Evolutionary conservation across 1,284 basidiomycete species (phyloP), one percentile per base, ranked within the genome.

Genomic region (Trichosporon sp.): DNA sequence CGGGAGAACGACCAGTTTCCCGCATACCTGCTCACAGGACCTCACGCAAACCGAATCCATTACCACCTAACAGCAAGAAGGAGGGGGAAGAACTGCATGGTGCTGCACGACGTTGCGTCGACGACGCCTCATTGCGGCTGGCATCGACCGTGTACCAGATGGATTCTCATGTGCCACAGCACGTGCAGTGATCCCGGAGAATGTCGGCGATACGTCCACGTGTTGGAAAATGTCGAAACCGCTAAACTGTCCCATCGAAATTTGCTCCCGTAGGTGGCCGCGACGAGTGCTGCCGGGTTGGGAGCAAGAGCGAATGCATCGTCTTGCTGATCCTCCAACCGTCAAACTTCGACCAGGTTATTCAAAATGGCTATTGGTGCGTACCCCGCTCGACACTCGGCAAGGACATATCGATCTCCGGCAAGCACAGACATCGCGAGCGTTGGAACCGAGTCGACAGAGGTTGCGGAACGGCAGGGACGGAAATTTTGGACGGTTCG

Each of bases 261-360:
- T 60, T 60, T 60, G 56, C 27, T 60, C 56, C 56, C 56, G 56
- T 18, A 29, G 18, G 11, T 1, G 21, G 47, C 47, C 18, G 56
- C 29, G 56, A 60, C 29, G 18, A 21, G 47, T 21, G 47, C 47
- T 60, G 27, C 9, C 42, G 63, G 38, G 12, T 29, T 27, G 63
- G 25, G 47, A 21, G 44, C 32, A 65, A 21, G 56, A 60, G 18
- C 13, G 56, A 31, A 31, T 31, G 29, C 27, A 60, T 29, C 56
- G 56, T 60, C 47, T 60, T 60, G 56, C 27, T 60, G 56, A 60
- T 60, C 56, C 27, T 60, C 56, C 27, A 60, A 60, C 56, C 56
- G 56, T 60, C 56, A 60, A 60, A 29, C 56, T 60, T 60, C 56
- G 56, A 60, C 56, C 56, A 60, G 27, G 56, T 31, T 31, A 60